Conservation (phyloP, 768 basidiomycete species). For the Russula sp. region DNA sequence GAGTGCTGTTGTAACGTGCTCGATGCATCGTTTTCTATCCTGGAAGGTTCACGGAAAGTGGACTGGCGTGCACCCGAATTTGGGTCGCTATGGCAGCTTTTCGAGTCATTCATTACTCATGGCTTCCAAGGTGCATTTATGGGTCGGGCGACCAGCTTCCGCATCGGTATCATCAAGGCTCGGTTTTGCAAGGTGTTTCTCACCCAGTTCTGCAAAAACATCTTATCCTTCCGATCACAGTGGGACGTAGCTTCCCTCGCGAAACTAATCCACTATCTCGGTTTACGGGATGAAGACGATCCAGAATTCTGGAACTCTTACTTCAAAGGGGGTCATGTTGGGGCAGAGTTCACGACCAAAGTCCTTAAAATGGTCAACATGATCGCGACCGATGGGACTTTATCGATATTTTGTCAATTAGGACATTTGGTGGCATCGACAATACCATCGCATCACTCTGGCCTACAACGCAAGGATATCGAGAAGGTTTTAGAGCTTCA, state of each 20-base stretch:
- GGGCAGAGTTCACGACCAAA: constrained; percentile 5
- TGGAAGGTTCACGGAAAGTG: constrained; percentile 8
- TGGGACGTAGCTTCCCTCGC: constrained; percentile 22
- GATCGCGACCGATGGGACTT: constrained; percentile 7
- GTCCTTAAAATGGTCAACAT: neutral
- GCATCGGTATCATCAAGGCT: constrained; percentile 3
- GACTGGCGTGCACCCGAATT: constrained; percentile 22
- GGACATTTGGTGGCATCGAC: constrained; percentile 1
- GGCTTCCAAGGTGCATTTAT: constrained; percentile 15
- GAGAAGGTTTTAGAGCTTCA: constrained; percentile 7
- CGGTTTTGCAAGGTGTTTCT: constrained; percentile 11
- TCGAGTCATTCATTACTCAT: constrained; percentile 29
- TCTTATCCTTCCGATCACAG: constrained; percentile 11
- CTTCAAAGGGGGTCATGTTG: constrained; percentile 5
- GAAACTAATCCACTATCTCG: constrained; percentile 6
- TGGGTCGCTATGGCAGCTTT: neutral
- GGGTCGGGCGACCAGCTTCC: constrained; percentile 4
- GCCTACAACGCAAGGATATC: neutral
- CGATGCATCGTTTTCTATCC: neutral
- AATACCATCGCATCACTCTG: constrained; percentile 3
- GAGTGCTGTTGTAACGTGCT: constrained; percentile 10
- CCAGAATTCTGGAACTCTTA: constrained; percentile 8
- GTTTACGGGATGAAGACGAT: neutral
- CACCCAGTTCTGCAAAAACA: neutral
- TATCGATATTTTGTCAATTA: constrained; percentile 17